phyloP scores from a whole-genome alignment of 345 rosid species.

The Lepidium didymum region DNA sequence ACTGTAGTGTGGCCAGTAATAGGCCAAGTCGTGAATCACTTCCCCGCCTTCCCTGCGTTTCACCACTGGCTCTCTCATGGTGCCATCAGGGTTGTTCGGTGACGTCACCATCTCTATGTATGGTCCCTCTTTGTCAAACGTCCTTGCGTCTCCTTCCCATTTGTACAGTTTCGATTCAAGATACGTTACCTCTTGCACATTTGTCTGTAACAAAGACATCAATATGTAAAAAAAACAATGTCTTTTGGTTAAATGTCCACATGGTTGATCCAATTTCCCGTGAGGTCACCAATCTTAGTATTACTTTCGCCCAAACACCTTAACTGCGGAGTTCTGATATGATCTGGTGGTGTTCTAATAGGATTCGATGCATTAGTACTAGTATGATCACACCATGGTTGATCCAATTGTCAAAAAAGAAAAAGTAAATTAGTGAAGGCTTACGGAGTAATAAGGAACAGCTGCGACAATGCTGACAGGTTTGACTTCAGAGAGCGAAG shows the following conservation, averaged over 20 bases:
- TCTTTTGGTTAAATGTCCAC: too few species aligned
- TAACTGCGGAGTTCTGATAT: too few species aligned
- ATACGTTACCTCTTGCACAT: slow-evolving; percentile 43
- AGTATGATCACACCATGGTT: too few species aligned
- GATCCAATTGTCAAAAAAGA: too few species aligned
- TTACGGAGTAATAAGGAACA: slow-evolving; percentile 79
- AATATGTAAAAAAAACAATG: too few species aligned
- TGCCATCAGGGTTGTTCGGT: slow-evolving; percentile 85
- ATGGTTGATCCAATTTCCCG: too few species aligned
- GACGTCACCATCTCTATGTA: slow-evolving; percentile 66
- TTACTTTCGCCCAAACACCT: too few species aligned
- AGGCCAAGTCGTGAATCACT: slow-evolving; percentile 69
- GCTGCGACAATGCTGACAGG: slow-evolving; percentile 71
- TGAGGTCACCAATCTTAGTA: too few species aligned
- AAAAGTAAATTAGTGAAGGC: slow-evolving; percentile 13
- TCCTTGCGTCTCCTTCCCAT: slow-evolving; percentile 78
- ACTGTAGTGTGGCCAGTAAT: slow-evolving; percentile 85
- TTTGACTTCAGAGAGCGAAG: slow-evolving; percentile 32
- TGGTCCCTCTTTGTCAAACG: slow-evolving; percentile 43
- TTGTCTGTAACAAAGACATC: slow-evolving; percentile 39
- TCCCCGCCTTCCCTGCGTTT: slow-evolving; percentile 37
- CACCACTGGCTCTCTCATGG: slow-evolving; percentile 55
- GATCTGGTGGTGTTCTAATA: too few species aligned
- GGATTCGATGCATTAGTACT: too few species aligned
- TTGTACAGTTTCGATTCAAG: slow-evolving; percentile 48